Evolutionary conservation across 2,329 filamentous ascomycete genomes (phyloP), one percentile per base, ranked within the genome.

Genomic region (Fusarium sp.): DNA sequence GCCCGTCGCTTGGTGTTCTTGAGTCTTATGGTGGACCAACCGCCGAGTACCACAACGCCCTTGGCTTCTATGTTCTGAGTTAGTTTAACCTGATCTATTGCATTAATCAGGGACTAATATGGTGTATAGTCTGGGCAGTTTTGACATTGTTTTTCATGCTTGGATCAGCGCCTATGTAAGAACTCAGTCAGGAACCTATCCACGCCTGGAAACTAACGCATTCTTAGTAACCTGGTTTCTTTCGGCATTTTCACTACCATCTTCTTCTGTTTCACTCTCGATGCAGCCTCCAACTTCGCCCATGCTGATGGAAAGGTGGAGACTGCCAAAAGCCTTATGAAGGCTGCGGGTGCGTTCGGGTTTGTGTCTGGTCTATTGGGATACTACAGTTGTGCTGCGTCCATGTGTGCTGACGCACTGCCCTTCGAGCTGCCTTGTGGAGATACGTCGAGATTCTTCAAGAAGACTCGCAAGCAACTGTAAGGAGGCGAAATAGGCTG

Each of bases 1-100:
- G 74, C 2, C 75, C 74, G 2, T 60, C 60, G 0, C 57, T 77
- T 9, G 73, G 74, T 1, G 58, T 77, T 14, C 51, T 68, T 3
- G 74, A 74, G 2, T 63, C 74, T 0, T 77, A 76, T 9, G 75
- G 75, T 1, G 75, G 72, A 7, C 57, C 65, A 8, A 74, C 73
- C 3, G 50, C 73, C 2, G 69, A 77, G 33, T 76, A 70, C 33
- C 71, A 76, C 28, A 77, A 76, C 26, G 74, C 75, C 3, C 56
- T 76, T 8, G 75, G 75, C 2, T 76, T 77, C 40, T 77, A 73
- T 14, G 59, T 76, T 39, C 52, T 76, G 7, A 53, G 75, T 76
- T 54, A 33, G 71, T 45, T 3, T 3, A 21, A 2, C 3, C 11
- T 1, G 17, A 9, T 14, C 7, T 4, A 22, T 14, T 8, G 6